These are phyloP conservation scores for Podospora comata DNA, from an alignment of 495 filamentous ascomycete genomes.

Conservation along the genomic window DNA sequence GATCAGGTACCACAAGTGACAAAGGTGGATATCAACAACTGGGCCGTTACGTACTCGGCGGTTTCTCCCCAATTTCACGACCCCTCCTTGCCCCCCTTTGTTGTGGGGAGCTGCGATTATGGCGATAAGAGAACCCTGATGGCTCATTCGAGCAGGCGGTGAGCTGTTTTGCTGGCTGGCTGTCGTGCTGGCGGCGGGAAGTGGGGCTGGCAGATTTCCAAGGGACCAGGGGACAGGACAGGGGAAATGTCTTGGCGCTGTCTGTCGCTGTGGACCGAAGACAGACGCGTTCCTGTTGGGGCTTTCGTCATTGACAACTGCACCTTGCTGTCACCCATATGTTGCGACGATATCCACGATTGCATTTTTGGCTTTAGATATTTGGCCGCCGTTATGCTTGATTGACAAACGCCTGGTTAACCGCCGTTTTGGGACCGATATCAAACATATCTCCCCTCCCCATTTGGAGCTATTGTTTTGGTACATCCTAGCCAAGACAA, in stretches of 20 bases:
- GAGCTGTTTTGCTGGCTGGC: background rate
- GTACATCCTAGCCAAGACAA: constrained; percentile 8
- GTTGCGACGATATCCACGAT: background rate
- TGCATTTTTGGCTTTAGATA: background rate
- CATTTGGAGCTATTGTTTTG: background rate
- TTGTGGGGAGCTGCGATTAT: constrained; percentile 5
- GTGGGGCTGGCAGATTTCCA: background rate
- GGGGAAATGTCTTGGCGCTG: background rate
- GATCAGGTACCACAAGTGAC: background rate
- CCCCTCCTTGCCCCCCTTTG: constrained; percentile 10
- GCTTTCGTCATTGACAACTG: background rate
- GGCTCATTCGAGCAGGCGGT: constrained; percentile 2
- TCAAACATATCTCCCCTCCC: background rate
- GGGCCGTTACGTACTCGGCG: background rate
- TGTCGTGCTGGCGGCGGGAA: background rate
- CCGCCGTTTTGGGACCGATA: background rate
- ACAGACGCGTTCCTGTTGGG: background rate
- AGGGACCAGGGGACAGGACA: background rate
- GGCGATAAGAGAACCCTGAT: constrained; percentile 10
- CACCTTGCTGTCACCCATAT: background rate
- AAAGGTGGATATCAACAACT: background rate
- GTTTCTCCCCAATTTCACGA: constrained; percentile 9
- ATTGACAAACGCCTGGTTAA: background rate
- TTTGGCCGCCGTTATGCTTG: background rate
- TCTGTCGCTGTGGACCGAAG: background rate